Percentiles rank a stretch among this genome's conserved stretches.
Conservation (phyloP, 768 basidiomycete species). For the Gymnopilus dilepis region DNA sequence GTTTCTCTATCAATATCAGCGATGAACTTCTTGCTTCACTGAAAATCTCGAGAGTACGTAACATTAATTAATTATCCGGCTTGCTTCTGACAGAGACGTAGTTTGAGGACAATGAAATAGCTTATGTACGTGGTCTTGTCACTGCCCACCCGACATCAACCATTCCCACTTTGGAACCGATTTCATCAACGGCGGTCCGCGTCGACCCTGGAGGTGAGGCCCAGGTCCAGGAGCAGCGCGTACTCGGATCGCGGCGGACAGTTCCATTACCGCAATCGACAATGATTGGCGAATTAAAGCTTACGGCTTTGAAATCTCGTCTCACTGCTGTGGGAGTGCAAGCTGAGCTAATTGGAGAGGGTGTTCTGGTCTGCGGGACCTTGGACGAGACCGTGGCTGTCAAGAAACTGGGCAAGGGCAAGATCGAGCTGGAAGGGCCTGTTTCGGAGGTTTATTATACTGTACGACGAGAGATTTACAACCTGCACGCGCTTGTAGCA, state of each 20-base stretch:
- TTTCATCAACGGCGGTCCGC: slow-evolving; percentile 37
- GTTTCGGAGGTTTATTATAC: slow-evolving; percentile 89
- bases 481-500: slow-evolving; percentile 87
- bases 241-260: slow-evolving; percentile 69
- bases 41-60: slow-evolving; percentile 84
- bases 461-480: slow-evolving; percentile 90
- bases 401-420: slow-evolving; percentile 82
- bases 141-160: slow-evolving; percentile 84
- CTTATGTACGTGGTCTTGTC: slow-evolving; percentile 89
- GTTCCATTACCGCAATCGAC: slow-evolving; percentile 83
- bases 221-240: slow-evolving; percentile 39
- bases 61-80: neutral
- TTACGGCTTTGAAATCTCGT: slow-evolving; percentile 86
- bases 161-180: slow-evolving; percentile 86
- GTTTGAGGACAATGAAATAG: slow-evolving; percentile 99
- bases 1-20: slow-evolving; percentile 92
- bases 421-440: slow-evolving; percentile 88
- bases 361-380: slow-evolving; percentile 86
- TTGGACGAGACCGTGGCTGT: slow-evolving; percentile 82
- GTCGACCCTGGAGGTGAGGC: slow-evolving; percentile 28
- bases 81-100: slow-evolving; percentile 35
- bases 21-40: slow-evolving; percentile 83
- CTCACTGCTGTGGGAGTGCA: slow-evolving; percentile 78
- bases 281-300: slow-evolving; percentile 96
- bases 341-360: slow-evolving; percentile 96